Evolutionary conservation across 192 early-diverging fungal genomes (phyloP).

Genomic region (Phlyctochytrium arcticum): DNA sequence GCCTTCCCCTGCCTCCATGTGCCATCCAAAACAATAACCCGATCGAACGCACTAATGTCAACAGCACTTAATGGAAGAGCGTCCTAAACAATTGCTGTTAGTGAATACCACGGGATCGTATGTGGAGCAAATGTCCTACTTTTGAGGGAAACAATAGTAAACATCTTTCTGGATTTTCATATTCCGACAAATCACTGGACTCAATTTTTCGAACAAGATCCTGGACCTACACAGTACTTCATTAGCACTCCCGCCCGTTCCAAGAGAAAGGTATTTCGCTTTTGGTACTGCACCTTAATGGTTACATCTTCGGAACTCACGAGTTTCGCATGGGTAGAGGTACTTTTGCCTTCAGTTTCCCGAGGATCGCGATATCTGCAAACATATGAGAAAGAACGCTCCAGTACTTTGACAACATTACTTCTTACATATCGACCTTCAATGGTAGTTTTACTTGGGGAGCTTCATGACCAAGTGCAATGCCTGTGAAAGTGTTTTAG

Average conservation of each 20-base stretch:
- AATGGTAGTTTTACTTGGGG: constrained; percentile 69
- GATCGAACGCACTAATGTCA: constrained; percentile 44
- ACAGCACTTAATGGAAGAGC: constrained; percentile 61
- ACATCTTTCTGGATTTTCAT: constrained; percentile 61
- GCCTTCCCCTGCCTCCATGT: constrained; percentile 83
- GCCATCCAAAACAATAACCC: constrained; percentile 88
- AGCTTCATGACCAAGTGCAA: constrained; percentile 48
- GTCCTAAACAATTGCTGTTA: constrained; percentile 30
- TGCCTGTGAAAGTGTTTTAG: background rate
- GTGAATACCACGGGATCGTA: background rate
- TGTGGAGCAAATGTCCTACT: constrained; percentile 34
- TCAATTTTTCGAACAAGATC: too few species aligned
- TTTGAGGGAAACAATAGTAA: constrained; percentile 85
- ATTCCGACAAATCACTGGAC: constrained; percentile 20
- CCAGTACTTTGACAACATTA: background rate
- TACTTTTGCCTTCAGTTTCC: constrained; percentile 83
- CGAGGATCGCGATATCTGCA: constrained; percentile 69
- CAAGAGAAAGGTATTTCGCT: background rate
- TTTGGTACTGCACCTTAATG: constrained; percentile 44
- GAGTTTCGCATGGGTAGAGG: constrained; percentile 79
- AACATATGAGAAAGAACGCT: background rate
- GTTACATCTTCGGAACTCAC: constrained; percentile 65
- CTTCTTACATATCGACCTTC: constrained; percentile 57
- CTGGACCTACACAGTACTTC: too few species aligned
- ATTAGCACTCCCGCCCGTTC: background rate